These are phyloP conservation scores for Suillus tomentosus DNA, from an alignment of 768 basidiomycete species.

Conservation along the genomic window DNA sequence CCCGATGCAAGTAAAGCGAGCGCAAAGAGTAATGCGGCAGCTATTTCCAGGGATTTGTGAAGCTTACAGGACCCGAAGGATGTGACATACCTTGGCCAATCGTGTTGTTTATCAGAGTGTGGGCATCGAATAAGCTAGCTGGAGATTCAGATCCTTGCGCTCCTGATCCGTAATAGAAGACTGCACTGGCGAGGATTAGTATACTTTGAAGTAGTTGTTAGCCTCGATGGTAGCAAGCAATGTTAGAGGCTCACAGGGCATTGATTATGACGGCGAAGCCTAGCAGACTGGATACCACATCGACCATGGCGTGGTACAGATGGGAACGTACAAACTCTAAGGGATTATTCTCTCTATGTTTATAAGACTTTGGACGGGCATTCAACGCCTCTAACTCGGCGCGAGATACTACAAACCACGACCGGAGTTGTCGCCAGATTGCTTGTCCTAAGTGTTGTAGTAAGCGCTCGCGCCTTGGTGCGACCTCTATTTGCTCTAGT, in stretches of 20 bases:
- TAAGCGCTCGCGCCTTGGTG: conserved; percentile 8
- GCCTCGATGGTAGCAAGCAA: neutral
- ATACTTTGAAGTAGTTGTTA: conserved; percentile 49
- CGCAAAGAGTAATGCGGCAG: conserved; percentile 85
- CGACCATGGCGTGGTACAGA: conserved; percentile 63
- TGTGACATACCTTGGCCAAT: conserved; percentile 64
- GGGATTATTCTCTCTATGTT: conserved; percentile 58
- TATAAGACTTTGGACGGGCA: conserved; percentile 42
- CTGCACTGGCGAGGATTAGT: conserved; percentile 77
- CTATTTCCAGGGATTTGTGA: conserved; percentile 38
- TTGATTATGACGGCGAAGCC: conserved; percentile 91
- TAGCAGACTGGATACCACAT: conserved; percentile 69
- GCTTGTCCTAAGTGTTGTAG: neutral
- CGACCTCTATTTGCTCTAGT: neutral
- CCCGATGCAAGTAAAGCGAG: conserved; percentile 83
- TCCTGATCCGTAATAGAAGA: conserved; percentile 65
- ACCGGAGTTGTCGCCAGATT: conserved; percentile 13
- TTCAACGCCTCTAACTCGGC: conserved; percentile 25
- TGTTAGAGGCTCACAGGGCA: conserved; percentile 54
- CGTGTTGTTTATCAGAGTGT: conserved; percentile 64
- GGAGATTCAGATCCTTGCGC: conserved; percentile 43
- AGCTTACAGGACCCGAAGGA: neutral
- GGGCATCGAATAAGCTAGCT: conserved; percentile 84
- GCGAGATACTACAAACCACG: conserved; percentile 27
- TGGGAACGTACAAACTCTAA: conserved; percentile 60